Evolutionary conservation across 179 eudicot species (phyloP), one percentile per base, ranked within the genome.

Genomic region (Pouteria campechiana): DNA sequence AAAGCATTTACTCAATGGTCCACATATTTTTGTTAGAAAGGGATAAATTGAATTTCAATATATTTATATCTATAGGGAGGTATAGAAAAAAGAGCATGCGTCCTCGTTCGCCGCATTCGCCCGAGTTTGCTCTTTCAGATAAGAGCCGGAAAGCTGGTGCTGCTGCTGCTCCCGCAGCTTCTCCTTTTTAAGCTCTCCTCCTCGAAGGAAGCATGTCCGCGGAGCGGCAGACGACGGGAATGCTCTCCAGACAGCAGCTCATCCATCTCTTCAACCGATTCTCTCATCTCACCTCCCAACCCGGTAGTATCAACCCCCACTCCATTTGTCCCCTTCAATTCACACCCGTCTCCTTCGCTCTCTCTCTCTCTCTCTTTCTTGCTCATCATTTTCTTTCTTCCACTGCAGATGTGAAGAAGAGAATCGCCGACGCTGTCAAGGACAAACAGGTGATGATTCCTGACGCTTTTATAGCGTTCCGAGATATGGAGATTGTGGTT

Each of bases 211-310:
- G n/a, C n/a, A n/a, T n/a, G n/a, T n/a, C n/a, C 14, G 32, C 11
- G 32, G 63, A 48, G 46, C 50, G 31, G 15, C 81, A 79, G 64
- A 68, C 48, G 19, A 46, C 81, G 11, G 84, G 89, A 39, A 79
- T 86, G 87, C 57, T 87, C 10, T 62, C 90, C 0, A 72, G 78
- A 51, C 79, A 83, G 7, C 79, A 83, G 40, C 35, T 83, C 16
- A 69, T 83, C 30, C 55, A 68, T 40, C 82, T 88, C 44, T 88
- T 88, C 25, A 49, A 78, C 18, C 78, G 92, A 4, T 88, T 88
- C 55, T 57, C 75, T 25, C 37, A 36, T 23, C 81, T 77, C 68
- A 83, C 80, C 44, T 80, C 94, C 41, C 87, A 59, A n/a, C 76
- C 87, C 33, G 87, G 96, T 87, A 45, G 17, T 2, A 2, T 6